These are phyloP conservation scores for Cicer pinnatifidum DNA, from an alignment of 306 rosid species.

Conservation along the genomic window DNA sequence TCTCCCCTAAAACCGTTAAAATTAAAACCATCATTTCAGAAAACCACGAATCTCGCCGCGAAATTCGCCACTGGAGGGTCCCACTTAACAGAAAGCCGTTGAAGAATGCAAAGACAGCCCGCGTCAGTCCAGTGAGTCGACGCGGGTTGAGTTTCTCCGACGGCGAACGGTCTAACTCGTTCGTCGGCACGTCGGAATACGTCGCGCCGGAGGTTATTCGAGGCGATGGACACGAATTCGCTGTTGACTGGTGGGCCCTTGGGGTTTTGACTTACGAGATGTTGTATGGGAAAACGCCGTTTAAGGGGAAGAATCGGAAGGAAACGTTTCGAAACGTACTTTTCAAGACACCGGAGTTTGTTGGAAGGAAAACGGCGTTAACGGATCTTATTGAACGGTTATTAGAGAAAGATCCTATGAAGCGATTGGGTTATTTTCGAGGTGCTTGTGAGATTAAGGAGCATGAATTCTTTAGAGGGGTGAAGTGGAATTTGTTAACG, in stretches of 20 bases:
- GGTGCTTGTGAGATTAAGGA: constrained; percentile 86
- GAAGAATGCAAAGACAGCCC: constrained; percentile 67
- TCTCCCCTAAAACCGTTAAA: constrained; percentile 49
- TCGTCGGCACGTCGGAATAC: constrained; percentile 95
- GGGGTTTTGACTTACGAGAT: constrained; percentile 82
- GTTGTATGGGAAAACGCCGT: constrained; percentile 87
- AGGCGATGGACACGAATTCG: constrained; percentile 92
- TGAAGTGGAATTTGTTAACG: constrained; percentile 76
- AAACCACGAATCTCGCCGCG: constrained; percentile 13
- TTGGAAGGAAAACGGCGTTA: constrained; percentile 64
- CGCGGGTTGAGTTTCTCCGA: constrained; percentile 60
- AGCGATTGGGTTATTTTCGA: constrained; percentile 63
- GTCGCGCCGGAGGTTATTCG: constrained; percentile 88
- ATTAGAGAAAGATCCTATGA: constrained; percentile 75
- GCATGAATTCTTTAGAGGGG: constrained; percentile 78
- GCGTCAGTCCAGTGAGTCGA: constrained; percentile 84
- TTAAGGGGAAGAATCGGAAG: constrained; percentile 78
- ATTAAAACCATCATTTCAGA: constrained; percentile 20
- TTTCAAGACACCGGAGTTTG: constrained; percentile 59
- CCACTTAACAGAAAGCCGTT: constrained; percentile 20
- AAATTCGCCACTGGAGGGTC: constrained; percentile 54
- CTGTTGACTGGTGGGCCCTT: constrained; percentile 97
- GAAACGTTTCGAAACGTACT: constrained; percentile 83
- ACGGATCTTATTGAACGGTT: constrained; percentile 71
- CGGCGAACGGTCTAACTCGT: constrained; percentile 84